These are phyloP conservation scores for Fusarium verrucosum DNA, from an alignment of 2,329 filamentous ascomycete genomes.

Conservation along the genomic window DNA sequence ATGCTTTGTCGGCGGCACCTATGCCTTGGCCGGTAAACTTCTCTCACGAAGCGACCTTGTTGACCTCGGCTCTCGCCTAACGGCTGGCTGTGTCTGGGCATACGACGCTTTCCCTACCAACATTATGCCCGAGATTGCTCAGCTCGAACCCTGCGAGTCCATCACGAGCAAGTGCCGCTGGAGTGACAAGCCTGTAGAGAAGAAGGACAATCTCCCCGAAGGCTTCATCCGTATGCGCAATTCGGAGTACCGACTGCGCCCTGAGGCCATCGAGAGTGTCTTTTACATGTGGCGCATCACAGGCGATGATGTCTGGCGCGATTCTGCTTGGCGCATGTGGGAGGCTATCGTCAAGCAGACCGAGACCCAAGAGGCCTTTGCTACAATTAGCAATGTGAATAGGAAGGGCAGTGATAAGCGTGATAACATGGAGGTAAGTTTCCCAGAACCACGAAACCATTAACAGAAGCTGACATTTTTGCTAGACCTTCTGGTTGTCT, in stretches of 20 bases:
- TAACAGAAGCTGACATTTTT: slow-evolving; percentile 22
- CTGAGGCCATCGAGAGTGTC: slow-evolving; percentile 63
- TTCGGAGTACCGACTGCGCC: slow-evolving; percentile 56
- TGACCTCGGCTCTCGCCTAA: slow-evolving; percentile 57
- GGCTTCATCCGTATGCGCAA: slow-evolving; percentile 67
- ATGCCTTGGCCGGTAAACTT: slow-evolving; percentile 72
- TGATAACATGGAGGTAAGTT: slow-evolving; percentile 70
- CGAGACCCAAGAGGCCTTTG: slow-evolving; percentile 56
- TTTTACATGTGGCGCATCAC: slow-evolving; percentile 63
- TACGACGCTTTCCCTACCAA: slow-evolving; percentile 60
- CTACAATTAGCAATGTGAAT: slow-evolving; percentile 53
- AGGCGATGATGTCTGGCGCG: slow-evolving; percentile 55
- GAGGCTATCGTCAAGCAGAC: slow-evolving; percentile 54
- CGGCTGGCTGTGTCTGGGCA: slow-evolving; percentile 64
- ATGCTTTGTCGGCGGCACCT: slow-evolving; percentile 77
- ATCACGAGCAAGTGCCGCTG: slow-evolving; percentile 51
- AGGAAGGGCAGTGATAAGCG: slow-evolving; percentile 47
- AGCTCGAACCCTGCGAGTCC: slow-evolving; percentile 50
- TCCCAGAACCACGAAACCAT: background rate
- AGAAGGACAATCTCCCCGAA: slow-evolving; percentile 49
- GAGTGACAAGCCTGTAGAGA: slow-evolving; percentile 40
- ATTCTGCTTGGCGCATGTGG: slow-evolving; percentile 61
- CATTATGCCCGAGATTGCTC: slow-evolving; percentile 64
- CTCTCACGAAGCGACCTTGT: slow-evolving; percentile 61
- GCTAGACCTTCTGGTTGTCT: slow-evolving; percentile 73